These are phyloP conservation scores for Stemphylium vesicarium DNA, from an alignment of 2,329 filamentous ascomycete species.

Conservation along the genomic window DNA sequence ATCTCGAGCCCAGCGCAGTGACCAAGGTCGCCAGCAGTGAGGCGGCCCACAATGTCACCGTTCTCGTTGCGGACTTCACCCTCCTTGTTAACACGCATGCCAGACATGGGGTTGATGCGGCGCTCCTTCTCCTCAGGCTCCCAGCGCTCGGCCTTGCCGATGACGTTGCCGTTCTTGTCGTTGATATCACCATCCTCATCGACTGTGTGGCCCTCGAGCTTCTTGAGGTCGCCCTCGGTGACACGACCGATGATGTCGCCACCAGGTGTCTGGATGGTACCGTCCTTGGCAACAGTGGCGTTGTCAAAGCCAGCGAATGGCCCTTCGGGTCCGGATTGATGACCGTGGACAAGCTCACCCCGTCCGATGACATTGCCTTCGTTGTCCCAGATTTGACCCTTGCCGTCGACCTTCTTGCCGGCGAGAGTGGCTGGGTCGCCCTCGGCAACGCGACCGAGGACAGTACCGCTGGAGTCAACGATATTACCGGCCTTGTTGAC, in stretches of 20 bases:
- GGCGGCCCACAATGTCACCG: constrained; percentile 57
- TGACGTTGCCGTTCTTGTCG: constrained; percentile 61
- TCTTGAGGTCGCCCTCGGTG: constrained; percentile 59
- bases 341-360: constrained; percentile 63
- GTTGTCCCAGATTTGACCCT: constrained; percentile 70
- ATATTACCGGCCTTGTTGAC: constrained; percentile 70
- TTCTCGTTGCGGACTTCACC: constrained; percentile 60
- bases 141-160: constrained; percentile 61
- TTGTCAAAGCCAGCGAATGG: constrained; percentile 66
- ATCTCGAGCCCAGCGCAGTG: constrained; percentile 61
- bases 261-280: constrained; percentile 56
- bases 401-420: constrained; percentile 67
- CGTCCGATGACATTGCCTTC: constrained; percentile 66
- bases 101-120: constrained; percentile 66
- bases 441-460: constrained; percentile 64
- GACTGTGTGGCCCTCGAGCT: constrained; percentile 58
- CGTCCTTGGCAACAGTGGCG: constrained; percentile 64
- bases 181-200: constrained; percentile 60
- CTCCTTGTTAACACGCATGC: constrained; percentile 60
- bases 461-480: constrained; percentile 64
- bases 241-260: constrained; percentile 58
- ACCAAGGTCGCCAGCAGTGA: constrained; percentile 59
- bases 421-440: constrained; percentile 63
- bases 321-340: constrained; percentile 59
- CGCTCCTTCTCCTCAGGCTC: constrained; percentile 61